A percentile compares a stretch with the other conserved stretches of the same genome.
Conservation (phyloP, 345 rosid genomes). For the Euphorbia pulcherrima region DNA sequence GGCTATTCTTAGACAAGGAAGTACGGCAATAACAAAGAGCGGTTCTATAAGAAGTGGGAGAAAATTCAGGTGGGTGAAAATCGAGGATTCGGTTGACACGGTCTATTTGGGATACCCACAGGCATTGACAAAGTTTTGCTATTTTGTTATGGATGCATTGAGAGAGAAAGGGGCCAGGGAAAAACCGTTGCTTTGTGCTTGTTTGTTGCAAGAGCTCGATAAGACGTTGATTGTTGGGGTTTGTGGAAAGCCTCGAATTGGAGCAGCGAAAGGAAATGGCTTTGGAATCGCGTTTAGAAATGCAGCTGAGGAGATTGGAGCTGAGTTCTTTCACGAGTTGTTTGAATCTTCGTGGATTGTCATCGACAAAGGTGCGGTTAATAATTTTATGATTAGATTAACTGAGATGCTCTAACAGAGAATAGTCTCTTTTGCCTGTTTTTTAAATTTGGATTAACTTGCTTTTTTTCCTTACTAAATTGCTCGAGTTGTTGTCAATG, state of each 20-base stretch:
- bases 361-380: constrained; percentile 64
- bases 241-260: constrained; percentile 87
- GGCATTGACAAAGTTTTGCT: constrained; percentile 89
- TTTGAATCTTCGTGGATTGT: constrained; percentile 98
- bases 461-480: neutral
- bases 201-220: constrained; percentile 53
- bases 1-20: constrained; percentile 91
- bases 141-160: constrained; percentile 94
- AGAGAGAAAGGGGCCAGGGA: constrained; percentile 84
- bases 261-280: constrained; percentile 86
- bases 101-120: constrained; percentile 86
- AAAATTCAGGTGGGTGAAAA: constrained; percentile 94
- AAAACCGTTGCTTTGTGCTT: constrained; percentile 91
- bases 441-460: neutral
- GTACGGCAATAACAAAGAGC: constrained; percentile 73
- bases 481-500: neutral
- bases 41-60: constrained; percentile 86
- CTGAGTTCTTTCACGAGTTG: constrained; percentile 85
- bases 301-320: constrained; percentile 76
- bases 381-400: constrained; percentile 80
- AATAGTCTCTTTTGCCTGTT: neutral
- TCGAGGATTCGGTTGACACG: constrained; percentile 71
- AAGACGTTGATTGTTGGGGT: constrained; percentile 89
- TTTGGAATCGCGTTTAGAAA: constrained; percentile 84
- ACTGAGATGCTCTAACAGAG: constrained; percentile 67